Base-by-base conservation (phyloP, 306 rosid species). In the Ziziphus jujuba region DNA sequence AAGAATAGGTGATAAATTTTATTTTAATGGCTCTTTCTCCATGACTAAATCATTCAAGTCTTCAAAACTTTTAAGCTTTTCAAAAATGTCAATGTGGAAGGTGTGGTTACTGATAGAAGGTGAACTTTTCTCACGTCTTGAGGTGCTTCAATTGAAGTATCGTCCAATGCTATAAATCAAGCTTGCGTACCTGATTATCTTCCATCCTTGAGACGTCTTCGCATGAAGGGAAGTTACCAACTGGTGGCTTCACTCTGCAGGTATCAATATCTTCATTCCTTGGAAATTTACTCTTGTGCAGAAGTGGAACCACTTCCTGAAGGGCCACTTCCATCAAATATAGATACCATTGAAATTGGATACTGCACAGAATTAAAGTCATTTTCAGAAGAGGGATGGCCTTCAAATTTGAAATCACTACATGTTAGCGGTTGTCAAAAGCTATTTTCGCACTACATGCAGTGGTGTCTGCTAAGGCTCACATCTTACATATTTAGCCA, bases 381-480 rank as follows among this genome's bases (percentile, higher is more conserved):
- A 6, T 61, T 70, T 36, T 55, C 77, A 0, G 8, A 28, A 10
- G 80, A 36, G 17, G 72, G 61, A 50, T 73, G 63, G 44, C 72
- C 75, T 17, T n/a, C 21, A 28, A 78, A 40, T 9, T 13, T 28
- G 5, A 2, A 9, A 15, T 0, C 0, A n/a, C n/a, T n/a, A n/a
- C n/a, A n/a, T n/a, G n/a, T n/a, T n/a, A n/a, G n/a, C 33, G 4
- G 33, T 0, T 66, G 80, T 51, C 25, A 71, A 34, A 80, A 75
- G 12, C 45, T 80, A 15, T 2, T 66, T 65, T 66, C 44, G 0
- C 38, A 59, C 7, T 5, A 63, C 9, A 28, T 28, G 67, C 57
- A 48, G 10, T 70, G 80, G 80, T 71, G 76, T 25, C 50, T 79
- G 65, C 31, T 8, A 34, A 13, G 5, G 25, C 63, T 69, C 43